phyloP scores from a whole-genome alignment of 352 stramenopile genomes.

The Globisporangium uncinulatum region DNA sequence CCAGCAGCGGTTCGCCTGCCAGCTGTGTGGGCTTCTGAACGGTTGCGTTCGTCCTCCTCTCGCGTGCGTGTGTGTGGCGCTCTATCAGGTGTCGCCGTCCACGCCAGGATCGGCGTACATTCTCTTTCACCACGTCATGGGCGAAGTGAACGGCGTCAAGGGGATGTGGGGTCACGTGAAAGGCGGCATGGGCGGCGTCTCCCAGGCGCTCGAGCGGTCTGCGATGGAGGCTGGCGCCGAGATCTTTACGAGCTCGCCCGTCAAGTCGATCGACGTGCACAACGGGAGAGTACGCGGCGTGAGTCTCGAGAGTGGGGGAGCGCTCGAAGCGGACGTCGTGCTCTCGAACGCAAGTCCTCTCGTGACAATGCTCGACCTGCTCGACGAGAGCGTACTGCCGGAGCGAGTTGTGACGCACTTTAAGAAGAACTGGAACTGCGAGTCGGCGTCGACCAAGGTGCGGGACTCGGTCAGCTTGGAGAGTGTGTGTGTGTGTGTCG shows the following conservation, averaged over 20 bases:
- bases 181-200: slow-evolving; percentile 85
- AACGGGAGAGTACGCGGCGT: slow-evolving; percentile 51
- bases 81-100: slow-evolving; percentile 58
- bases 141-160: slow-evolving; percentile 84
- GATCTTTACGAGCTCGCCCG: slow-evolving; percentile 61
- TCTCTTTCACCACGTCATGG: slow-evolving; percentile 91
- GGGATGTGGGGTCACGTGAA: slow-evolving; percentile 88
- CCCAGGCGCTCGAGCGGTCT: slow-evolving; percentile 54
- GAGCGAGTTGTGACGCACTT: slow-evolving; percentile 64
- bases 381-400: slow-evolving; percentile 48
- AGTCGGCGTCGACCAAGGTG: slow-evolving; percentile 78
- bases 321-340: slow-evolving; percentile 49
- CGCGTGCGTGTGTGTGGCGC: background rate
- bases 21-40: background rate
- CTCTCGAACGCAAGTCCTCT: slow-evolving; percentile 80
- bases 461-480: background rate
- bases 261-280: slow-evolving; percentile 57
- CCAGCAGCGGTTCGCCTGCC: background rate
- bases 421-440: slow-evolving; percentile 72
- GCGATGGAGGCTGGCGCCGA: slow-evolving; percentile 59
- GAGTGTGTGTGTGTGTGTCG: background rate
- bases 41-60: background rate
- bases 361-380: slow-evolving; percentile 81
- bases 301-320: slow-evolving; percentile 42
- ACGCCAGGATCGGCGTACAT: slow-evolving; percentile 88